A percentile compares a stretch with the other conserved stretches of the same genome.
Conservation (phyloP, 441 rosid genomes). For the Macaranga tanarius region DNA sequence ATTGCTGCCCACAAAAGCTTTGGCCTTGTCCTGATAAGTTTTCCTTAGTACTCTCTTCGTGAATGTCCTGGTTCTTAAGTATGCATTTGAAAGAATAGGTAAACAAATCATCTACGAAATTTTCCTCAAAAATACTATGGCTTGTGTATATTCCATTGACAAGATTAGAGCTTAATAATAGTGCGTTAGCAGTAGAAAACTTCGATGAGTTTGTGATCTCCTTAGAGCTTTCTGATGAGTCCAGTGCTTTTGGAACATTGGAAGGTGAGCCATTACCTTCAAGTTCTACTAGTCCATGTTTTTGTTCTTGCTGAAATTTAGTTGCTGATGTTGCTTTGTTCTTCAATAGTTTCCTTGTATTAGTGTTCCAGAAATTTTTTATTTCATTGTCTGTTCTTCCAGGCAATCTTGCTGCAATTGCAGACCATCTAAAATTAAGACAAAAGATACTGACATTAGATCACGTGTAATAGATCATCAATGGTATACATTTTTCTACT, state of each 20-base stretch:
- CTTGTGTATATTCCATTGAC: neutral
- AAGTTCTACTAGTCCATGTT: too few species aligned
- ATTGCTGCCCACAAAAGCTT: neutral
- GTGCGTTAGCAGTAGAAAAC: too few species aligned
- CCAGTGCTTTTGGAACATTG: neutral
- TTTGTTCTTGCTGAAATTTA: too few species aligned
- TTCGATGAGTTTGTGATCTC: neutral
- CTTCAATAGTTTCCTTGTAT: slow-evolving; percentile 1
- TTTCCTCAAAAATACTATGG: too few species aligned
- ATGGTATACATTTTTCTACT: too few species aligned
- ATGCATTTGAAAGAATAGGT: neutral
- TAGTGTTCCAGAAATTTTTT: slow-evolving; percentile 19
- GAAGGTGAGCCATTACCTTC: neutral
- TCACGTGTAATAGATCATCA: too few species aligned
- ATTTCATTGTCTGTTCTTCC: slow-evolving; percentile 27
- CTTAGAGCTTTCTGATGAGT: neutral
- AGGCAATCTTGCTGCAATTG: slow-evolving; percentile 21
- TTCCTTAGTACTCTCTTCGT: too few species aligned
- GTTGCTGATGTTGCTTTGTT: neutral
- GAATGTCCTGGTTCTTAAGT: neutral
- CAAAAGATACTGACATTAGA: neutral
- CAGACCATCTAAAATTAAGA: slow-evolving; percentile 15
- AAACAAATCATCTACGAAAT: neutral
- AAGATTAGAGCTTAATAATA: too few species aligned
- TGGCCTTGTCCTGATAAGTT: neutral